Percentiles rank a stretch among this genome's conserved stretches.
These are phyloP conservation scores for Eucalyptus pauciflora DNA, from an alignment of 345 rosid genomes.

Conservation along the genomic window DNA sequence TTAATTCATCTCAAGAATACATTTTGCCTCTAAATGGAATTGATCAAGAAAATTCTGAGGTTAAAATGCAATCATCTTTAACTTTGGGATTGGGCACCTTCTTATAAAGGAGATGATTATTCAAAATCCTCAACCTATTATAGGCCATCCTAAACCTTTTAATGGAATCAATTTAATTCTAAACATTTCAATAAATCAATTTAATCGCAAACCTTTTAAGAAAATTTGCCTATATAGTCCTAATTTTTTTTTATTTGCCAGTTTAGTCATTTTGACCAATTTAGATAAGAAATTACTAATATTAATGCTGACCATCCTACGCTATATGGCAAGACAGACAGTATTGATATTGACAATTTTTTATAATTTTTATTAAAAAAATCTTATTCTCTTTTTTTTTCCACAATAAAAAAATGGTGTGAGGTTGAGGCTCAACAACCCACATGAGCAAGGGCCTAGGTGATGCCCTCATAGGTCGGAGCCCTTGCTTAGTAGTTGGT, in stretches of 20 bases:
- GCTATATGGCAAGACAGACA: fast-evolving
- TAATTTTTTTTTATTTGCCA: too few relatives aligned
- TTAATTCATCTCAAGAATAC: background rate
- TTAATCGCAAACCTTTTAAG: too few relatives aligned
- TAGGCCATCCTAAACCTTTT: too few relatives aligned
- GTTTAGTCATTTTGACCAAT: too few relatives aligned
- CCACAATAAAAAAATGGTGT: background rate
- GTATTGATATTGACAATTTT: too few relatives aligned
- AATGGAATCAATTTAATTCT: too few relatives aligned
- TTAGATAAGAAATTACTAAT: too few relatives aligned
- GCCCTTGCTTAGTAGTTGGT: too few relatives aligned
- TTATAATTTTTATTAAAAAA: too few relatives aligned
- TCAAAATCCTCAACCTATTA: too few relatives aligned
- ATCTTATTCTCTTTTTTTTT: too few relatives aligned
- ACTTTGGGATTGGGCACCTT: background rate
- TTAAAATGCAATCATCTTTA: background rate
- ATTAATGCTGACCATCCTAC: background rate
- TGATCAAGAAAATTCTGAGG: background rate
- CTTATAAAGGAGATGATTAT: background rate
- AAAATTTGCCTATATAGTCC: background rate
- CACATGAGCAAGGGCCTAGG: background rate
- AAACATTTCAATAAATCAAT: too few relatives aligned
- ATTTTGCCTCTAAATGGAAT: background rate
- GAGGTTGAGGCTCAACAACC: background rate
- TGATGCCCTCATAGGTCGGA: background rate